A percentile compares a stretch with the other conserved stretches of the same genome.
phyloP scores from a whole-genome alignment of 2,329 filamentous ascomycete genomes.

The Penicillium olsonii region DNA sequence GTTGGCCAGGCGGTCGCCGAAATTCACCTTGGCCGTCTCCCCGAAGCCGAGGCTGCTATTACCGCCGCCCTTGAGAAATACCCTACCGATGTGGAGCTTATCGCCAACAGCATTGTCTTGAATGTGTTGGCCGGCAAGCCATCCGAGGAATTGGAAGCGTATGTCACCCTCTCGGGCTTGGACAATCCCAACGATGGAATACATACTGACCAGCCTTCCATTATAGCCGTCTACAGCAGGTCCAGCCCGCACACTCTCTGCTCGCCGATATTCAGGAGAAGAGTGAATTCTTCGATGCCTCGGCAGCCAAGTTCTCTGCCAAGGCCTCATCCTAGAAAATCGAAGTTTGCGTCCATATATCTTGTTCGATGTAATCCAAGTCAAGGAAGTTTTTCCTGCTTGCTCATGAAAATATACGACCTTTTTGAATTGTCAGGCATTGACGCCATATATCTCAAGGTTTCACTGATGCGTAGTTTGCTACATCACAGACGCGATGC shows the following conservation, averaged over 20 bases:
- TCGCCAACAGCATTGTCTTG: slow-evolving; percentile 82
- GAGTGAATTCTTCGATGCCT: slow-evolving; percentile 82
- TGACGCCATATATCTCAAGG: slow-evolving; percentile 10
- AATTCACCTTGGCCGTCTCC: slow-evolving; percentile 81
- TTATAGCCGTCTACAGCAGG: slow-evolving; percentile 46
- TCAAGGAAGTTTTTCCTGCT: slow-evolving; percentile 19
- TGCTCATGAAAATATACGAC: slow-evolving; percentile 29
- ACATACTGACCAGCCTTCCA: slow-evolving; percentile 20
- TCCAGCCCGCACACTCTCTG: slow-evolving; percentile 68
- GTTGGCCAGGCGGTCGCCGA: slow-evolving; percentile 89
- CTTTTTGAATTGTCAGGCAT: slow-evolving; percentile 18
- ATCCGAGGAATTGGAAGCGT: slow-evolving; percentile 62
- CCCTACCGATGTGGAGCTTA: slow-evolving; percentile 68
- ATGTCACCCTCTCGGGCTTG: slow-evolving; percentile 35
- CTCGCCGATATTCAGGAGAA: slow-evolving; percentile 78
- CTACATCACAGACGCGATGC: slow-evolving; percentile 24
- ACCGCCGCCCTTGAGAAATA: slow-evolving; percentile 77
- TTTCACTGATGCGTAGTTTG: background rate
- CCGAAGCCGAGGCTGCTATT: slow-evolving; percentile 85
- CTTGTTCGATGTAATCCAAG: slow-evolving; percentile 24
- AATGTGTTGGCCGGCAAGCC: slow-evolving; percentile 76
- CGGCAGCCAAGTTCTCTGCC: slow-evolving; percentile 80
- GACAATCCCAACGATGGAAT: background rate
- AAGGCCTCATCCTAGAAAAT: slow-evolving; percentile 60
- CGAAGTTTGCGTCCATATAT: slow-evolving; percentile 12